Conservation (phyloP, 1,284 basidiomycete species). For the Kwoniella shivajii region DNA sequence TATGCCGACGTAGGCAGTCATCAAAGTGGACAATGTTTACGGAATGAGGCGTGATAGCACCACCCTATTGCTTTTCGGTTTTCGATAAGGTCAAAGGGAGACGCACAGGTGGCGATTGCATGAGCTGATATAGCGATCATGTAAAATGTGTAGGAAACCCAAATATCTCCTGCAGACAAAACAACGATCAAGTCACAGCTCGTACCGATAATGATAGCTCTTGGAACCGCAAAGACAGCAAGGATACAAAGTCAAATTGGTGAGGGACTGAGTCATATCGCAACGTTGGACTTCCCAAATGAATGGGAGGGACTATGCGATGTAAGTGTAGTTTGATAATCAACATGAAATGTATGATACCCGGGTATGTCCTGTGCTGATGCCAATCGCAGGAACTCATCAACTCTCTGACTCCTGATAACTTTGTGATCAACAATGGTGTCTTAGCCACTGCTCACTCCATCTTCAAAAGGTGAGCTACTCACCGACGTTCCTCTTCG, state of each 20-base stretch:
- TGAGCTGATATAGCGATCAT: no score
- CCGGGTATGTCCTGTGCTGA: no score
- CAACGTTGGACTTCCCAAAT: conserved; percentile 80
- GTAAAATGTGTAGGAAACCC: conserved; percentile 38
- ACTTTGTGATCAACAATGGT: conserved; percentile 84
- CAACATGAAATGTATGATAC: no score
- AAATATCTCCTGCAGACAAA: conserved; percentile 52
- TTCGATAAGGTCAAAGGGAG: background rate
- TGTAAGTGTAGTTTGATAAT: no score
- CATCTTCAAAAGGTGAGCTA: conserved; percentile 73
- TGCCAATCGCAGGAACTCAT: conserved; percentile 71
- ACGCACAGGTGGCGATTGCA: background rate
- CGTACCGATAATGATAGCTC: conserved; percentile 59
- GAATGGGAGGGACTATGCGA: conserved; percentile 83
- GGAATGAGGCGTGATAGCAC: no score
- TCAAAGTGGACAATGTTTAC: no score
- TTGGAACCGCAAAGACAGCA: conserved; percentile 53
- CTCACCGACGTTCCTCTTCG: background rate
- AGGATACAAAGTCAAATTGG: conserved; percentile 72
- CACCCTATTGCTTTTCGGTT: background rate
- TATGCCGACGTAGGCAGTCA: no score
- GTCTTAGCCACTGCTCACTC: conserved; percentile 93
- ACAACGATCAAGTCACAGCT: conserved; percentile 58
- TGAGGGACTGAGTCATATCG: conserved; percentile 83
- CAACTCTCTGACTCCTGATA: conserved; percentile 68